These are phyloP conservation scores for Cladorrhinum sp. DNA, from an alignment of 2,329 filamentous ascomycete species.

Conservation along the genomic window DNA sequence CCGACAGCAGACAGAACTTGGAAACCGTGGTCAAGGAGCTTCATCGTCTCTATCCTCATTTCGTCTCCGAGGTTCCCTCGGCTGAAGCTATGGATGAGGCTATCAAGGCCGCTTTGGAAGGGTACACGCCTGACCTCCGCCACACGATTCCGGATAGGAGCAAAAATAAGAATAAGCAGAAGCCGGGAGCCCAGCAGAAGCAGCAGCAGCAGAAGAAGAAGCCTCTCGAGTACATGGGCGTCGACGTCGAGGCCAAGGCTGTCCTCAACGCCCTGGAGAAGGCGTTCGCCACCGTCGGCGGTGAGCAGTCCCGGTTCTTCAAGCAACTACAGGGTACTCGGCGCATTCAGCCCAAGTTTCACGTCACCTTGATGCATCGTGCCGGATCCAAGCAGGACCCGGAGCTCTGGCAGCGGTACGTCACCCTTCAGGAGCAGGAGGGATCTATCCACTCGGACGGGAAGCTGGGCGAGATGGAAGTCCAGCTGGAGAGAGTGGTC, in stretches of 20 bases:
- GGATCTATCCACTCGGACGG: conserved; percentile 39
- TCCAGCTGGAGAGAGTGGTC: conserved; percentile 68
- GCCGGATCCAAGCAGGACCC: conserved; percentile 58
- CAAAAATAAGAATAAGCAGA: conserved; percentile 43
- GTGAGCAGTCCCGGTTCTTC: conserved; percentile 65
- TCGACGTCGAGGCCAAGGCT: conserved; percentile 43
- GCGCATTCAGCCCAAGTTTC: conserved; percentile 81
- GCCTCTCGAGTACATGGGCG: conserved; percentile 55
- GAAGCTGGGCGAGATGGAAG: conserved; percentile 60
- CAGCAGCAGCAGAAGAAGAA: conserved; percentile 39
- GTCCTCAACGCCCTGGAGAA: conserved; percentile 60
- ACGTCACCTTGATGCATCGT: conserved; percentile 90
- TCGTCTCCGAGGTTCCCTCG: conserved; percentile 69
- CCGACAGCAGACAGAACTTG: conserved; percentile 79
- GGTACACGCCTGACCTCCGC: conserved; percentile 73
- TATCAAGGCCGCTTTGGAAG: conserved; percentile 68
- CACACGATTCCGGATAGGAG: conserved; percentile 66
- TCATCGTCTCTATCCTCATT: conserved; percentile 71
- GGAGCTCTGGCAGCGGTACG: conserved; percentile 74
- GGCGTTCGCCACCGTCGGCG: conserved; percentile 57
- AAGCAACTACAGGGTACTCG: conserved; percentile 67
- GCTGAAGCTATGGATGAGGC: conserved; percentile 74
- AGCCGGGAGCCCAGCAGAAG: conserved; percentile 32
- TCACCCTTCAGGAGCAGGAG: conserved; percentile 51
- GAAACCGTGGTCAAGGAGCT: conserved; percentile 73